phyloP scores from a whole-genome alignment of 371 early-diverging fungal genomes.

The Dichotomocladium elegans region DNA sequence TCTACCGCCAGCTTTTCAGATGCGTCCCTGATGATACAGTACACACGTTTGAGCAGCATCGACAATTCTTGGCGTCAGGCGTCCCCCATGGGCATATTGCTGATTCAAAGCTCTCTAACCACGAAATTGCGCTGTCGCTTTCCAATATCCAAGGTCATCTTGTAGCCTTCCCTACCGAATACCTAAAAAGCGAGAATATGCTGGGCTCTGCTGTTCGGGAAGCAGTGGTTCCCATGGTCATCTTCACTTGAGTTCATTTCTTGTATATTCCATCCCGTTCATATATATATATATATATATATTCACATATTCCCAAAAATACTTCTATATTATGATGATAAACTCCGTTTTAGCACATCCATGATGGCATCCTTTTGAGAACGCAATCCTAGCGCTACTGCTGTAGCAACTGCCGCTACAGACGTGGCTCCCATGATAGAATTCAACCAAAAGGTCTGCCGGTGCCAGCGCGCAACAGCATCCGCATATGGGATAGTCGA shows the following conservation, averaged over 20 bases:
- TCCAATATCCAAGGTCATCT: slow-evolving; percentile 54
- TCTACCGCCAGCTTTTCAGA: slow-evolving; percentile 78
- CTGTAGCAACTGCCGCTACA: slow-evolving; percentile 6
- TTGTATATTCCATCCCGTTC: background rate
- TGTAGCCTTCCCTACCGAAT: slow-evolving; percentile 66
- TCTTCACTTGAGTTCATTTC: slow-evolving; percentile 4
- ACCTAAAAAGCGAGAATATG: slow-evolving; percentile 27
- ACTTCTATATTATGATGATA: background rate
- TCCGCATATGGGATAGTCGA: slow-evolving; percentile 82
- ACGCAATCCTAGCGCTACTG: background rate
- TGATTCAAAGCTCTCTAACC: slow-evolving; percentile 31
- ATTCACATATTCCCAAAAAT: background rate
- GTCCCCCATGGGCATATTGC: slow-evolving; percentile 59
- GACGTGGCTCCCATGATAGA: slow-evolving; percentile 13
- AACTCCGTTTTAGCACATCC: background rate
- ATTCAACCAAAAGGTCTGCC: slow-evolving; percentile 55
- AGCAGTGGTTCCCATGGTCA: slow-evolving; percentile 13
- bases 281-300: background rate
- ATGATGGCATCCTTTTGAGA: background rate
- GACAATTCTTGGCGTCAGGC: slow-evolving; percentile 53
- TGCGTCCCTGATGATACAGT: slow-evolving; percentile 86
- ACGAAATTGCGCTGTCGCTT: slow-evolving; percentile 38
- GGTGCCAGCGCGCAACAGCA: slow-evolving; percentile 57
- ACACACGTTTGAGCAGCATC: slow-evolving; percentile 59
- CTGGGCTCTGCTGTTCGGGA: slow-evolving; percentile 9